Evolutionary conservation across 139 green algal species (phyloP).

Genomic region (Chlorella sp.): DNA sequence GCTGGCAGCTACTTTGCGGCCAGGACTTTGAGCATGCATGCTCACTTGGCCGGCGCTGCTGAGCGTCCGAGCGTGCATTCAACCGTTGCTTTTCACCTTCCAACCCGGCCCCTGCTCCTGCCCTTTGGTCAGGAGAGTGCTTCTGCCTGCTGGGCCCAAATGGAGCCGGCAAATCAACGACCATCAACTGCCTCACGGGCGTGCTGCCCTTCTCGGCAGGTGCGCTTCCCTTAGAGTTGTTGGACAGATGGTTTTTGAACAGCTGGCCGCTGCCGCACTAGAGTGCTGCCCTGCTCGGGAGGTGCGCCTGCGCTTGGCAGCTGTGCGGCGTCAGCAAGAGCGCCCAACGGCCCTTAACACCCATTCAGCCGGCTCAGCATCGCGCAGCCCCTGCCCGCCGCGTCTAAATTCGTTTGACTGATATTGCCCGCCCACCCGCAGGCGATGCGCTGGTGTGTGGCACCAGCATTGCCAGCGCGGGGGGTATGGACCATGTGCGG

Average conservation of each 20-base stretch:
- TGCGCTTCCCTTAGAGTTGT: neutral
- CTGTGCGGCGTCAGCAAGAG: no score
- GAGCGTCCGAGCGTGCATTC: neutral
- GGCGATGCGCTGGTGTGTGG: slow-evolving; percentile 86
- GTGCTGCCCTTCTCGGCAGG: slow-evolving; percentile 37
- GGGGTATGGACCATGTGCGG: slow-evolving; percentile 72
- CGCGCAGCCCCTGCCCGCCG: no score
- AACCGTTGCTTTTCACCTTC: neutral
- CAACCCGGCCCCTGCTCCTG: no score
- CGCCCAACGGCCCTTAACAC: no score
- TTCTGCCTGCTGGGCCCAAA: slow-evolving; percentile 73
- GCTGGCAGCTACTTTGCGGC: neutral
- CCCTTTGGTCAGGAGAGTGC: slow-evolving; percentile 46
- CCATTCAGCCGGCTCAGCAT: no score
- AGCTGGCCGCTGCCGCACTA: no score
- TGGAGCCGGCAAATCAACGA: slow-evolving; percentile 69
- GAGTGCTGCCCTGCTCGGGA: no score
- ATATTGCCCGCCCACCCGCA: slow-evolving; percentile 21
- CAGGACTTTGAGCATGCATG: neutral
- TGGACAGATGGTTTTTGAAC: neutral
- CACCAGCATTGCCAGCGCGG: slow-evolving; percentile 60
- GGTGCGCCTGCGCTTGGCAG: no score
- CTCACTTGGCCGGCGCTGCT: neutral
- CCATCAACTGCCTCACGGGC: slow-evolving; percentile 68
- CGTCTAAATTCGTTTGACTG: no score